Conservation (phyloP, 1,139 yeast species). For the Kodamaea anthophila region DNA sequence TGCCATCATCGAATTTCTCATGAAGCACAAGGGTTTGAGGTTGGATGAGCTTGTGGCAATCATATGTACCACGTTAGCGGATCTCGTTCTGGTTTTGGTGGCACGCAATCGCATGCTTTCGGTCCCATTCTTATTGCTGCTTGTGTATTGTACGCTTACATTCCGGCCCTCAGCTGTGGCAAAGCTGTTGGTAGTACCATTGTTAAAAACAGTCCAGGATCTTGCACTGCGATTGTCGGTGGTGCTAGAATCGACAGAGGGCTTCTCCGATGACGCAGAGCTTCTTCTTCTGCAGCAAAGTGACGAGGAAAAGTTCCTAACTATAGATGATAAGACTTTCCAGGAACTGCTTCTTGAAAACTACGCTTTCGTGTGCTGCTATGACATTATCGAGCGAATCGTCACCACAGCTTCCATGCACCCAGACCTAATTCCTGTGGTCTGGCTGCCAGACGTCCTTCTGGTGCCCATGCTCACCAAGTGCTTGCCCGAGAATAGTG, state of each 20-base stretch:
- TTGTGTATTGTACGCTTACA: conserved; percentile 46
- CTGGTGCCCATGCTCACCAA: conserved; percentile 20
- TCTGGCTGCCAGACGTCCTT: conserved; percentile 23
- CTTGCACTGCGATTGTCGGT: conserved; percentile 18
- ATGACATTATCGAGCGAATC: conserved; percentile 49
- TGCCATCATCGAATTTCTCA: conserved; percentile 30
- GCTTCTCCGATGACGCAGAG: conserved; percentile 25
- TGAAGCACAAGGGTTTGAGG: conserved; percentile 35
- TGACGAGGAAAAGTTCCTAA: conserved; percentile 7
- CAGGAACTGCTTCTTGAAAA: conserved; percentile 45
- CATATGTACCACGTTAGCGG: conserved; percentile 36
- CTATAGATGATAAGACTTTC: conserved; percentile 26
- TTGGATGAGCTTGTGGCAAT: conserved; percentile 38
- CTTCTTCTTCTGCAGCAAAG: conserved; percentile 11
- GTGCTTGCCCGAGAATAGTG: conserved; percentile 36
- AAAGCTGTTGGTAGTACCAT: conserved; percentile 18
- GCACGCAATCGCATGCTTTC: conserved; percentile 24
- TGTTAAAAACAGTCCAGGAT: conserved; percentile 16
- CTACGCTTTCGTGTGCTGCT: conserved; percentile 41
- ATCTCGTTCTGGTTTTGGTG: conserved; percentile 23
- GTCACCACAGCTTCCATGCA: conserved; percentile 21
- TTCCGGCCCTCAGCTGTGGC: conserved; percentile 56
- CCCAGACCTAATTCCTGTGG: conserved; percentile 15
- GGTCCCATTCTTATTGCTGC: conserved; percentile 50
- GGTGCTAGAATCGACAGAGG: conserved; percentile 19